Base-by-base conservation (phyloP, 2,329 filamentous ascomycete genomes). In the Venturia asperata region DNA sequence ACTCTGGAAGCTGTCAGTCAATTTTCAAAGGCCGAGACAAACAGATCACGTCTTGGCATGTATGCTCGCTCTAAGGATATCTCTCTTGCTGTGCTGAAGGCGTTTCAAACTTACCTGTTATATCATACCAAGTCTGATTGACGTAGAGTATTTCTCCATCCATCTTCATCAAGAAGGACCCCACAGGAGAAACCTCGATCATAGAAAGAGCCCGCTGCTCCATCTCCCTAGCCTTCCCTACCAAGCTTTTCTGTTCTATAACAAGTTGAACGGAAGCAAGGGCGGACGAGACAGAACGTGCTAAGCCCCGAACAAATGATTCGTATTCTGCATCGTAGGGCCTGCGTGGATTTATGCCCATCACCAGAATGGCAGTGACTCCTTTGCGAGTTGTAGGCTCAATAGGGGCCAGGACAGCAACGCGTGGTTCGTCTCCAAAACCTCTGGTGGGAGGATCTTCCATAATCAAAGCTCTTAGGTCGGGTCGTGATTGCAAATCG, bases 201-300 rank as follows among this genome's bases (percentile, higher is more conserved):
- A 64, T 64, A 15, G 62, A 19, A 34, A 64, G 30, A 49, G 62
- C 43, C 10, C 62, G 62, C 21, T 64, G 42, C 72, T 89, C 89
- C 67, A 87, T 79, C 70, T 88, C 85, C 9, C 88, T 81, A 0
- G 87, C 88, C 71, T 89, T 87, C 68, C 88, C 81, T 45, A 85
- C 83, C 34, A 86, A 80, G 52, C 84, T 81, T 69, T 80, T 86
- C 71, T 90, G 86, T 66, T 89, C 86, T 70, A 88, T 86, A 60
- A 88, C 88, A 13, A 89, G 73, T 0, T 88, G 84, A 1, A 88
- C 86, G 0, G 86, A 88, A 1, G 86, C 86, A 75, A 89, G 82
- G 0, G 86, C 87, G 1, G 86, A 89, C 19, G 85, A 64, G 3
- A 64, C 37, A 10, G 49, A 37, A 3, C 62, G 47, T 27, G 62